Evolutionary conservation across 2,329 filamentous ascomycete genomes (phyloP).

Genomic region (Bipolaris zeicola): DNA sequence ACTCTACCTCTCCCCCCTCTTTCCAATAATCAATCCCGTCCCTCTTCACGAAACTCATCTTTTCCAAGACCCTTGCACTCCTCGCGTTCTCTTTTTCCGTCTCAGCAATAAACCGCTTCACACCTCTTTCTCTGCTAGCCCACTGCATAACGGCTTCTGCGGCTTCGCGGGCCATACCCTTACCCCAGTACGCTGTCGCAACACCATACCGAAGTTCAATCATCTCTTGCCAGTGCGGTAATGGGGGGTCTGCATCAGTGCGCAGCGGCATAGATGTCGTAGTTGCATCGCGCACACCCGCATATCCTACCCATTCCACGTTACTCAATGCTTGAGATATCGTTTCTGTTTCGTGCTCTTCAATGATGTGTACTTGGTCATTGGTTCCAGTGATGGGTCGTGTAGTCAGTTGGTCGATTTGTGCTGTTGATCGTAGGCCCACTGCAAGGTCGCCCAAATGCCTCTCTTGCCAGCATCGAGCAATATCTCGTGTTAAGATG

Average conservation of each 20-base stretch:
- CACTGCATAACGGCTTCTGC: constrained; percentile 26
- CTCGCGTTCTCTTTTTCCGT: constrained; percentile 29
- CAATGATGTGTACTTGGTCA: neutral
- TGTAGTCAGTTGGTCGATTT: neutral
- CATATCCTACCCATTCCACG: constrained; percentile 24
- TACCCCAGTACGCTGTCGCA: constrained; percentile 18
- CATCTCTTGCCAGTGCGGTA: constrained; percentile 25
- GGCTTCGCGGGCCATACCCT: constrained; percentile 23
- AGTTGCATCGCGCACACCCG: constrained; percentile 25
- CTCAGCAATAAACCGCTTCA: constrained; percentile 27
- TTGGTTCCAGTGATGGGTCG: neutral
- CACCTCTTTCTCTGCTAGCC: constrained; percentile 14
- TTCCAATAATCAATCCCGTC: constrained; percentile 23
- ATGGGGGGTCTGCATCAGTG: constrained; percentile 6
- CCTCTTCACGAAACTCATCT: constrained; percentile 31
- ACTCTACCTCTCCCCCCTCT: constrained; percentile 20
- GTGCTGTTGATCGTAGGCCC: constrained; percentile 9
- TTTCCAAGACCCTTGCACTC: constrained; percentile 32
- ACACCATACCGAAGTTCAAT: constrained; percentile 27
- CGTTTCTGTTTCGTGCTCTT: neutral
- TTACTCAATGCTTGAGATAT: neutral
- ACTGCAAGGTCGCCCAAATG: constrained; percentile 24
- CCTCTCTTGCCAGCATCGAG: constrained; percentile 16
- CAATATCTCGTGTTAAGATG: constrained; percentile 21
- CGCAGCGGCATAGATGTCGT: constrained; percentile 23